phyloP scores from a whole-genome alignment of 1,284 basidiomycete genomes.

The Trichosporon sp. region DNA sequence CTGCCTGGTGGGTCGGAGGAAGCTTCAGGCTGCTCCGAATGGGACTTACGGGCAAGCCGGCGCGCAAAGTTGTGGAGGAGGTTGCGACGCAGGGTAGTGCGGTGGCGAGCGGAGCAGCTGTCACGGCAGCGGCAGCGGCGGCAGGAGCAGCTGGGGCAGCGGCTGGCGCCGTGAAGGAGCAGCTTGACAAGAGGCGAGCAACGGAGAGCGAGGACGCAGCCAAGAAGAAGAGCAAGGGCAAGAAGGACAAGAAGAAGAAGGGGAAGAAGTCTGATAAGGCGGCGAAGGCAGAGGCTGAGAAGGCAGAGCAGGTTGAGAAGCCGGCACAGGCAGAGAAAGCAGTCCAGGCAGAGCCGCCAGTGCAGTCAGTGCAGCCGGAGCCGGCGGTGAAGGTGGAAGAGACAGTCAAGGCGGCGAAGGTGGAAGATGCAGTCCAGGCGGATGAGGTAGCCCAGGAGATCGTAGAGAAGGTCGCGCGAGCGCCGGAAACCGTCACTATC shows the following conservation, averaged over 20 bases:
- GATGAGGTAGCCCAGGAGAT: background rate
- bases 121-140: background rate
- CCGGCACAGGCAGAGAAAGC: too few species aligned
- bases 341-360: too few species aligned
- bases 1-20: slow-evolving; percentile 45
- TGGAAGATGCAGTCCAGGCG: slow-evolving; percentile 22
- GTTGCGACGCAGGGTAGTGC: background rate
- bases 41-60: slow-evolving; percentile 23
- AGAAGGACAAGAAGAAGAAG: slow-evolving; percentile 47
- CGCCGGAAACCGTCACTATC: background rate
- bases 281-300: slow-evolving; percentile 28
- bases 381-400: slow-evolving; percentile 54
- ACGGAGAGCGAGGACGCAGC: background rate
- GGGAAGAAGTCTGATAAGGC: slow-evolving; percentile 49
- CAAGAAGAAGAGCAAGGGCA: slow-evolving; percentile 13
- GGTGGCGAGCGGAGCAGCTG: background rate
- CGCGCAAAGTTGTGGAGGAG: background rate
- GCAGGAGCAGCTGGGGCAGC: background rate
- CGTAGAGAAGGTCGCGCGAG: background rate
- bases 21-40: slow-evolving; percentile 34
- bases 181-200: background rate
- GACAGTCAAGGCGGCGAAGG: slow-evolving; percentile 40
- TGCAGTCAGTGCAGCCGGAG: too few species aligned
- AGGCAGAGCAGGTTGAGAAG: background rate
- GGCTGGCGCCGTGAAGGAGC: background rate